Evolutionary conservation across 768 basidiomycete species (phyloP).

Genomic region (Cubamyces sp.): DNA sequence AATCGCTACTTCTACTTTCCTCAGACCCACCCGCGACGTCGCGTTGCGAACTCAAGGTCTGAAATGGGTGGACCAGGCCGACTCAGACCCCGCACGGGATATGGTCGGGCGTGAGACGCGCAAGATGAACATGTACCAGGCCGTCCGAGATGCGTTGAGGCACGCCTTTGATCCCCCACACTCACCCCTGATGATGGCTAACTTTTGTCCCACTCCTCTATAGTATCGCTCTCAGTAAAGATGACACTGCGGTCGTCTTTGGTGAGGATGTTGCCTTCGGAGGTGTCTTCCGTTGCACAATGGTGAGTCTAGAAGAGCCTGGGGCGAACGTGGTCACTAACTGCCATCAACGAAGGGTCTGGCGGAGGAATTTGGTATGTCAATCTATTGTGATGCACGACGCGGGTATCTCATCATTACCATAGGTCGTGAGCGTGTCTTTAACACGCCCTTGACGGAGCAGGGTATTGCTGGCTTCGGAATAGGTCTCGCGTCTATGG

Average conservation of each 20-base stretch:
- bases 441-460: constrained; percentile 92
- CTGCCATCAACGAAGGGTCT: constrained; percentile 57
- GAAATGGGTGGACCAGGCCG: constrained; percentile 68
- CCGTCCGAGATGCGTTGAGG: constrained; percentile 90
- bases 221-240: constrained; percentile 82
- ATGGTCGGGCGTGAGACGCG: constrained; percentile 83
- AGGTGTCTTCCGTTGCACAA: constrained; percentile 92
- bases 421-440: constrained; percentile 86
- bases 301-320: constrained; percentile 49
- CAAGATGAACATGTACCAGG: constrained; percentile 96
- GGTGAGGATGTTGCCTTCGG: constrained; percentile 94
- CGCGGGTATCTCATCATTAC: background rate
- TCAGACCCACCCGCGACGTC: constrained; percentile 66
- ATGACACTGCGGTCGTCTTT: constrained; percentile 87
- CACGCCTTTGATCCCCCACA: constrained; percentile 34
- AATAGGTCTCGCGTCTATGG: constrained; percentile 90
- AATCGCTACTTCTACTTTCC: constrained; percentile 68
- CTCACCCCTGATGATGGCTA: constrained; percentile 8
- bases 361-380: constrained; percentile 88
- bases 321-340: background rate
- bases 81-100: constrained; percentile 43
- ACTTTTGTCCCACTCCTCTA: background rate
- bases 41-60: constrained; percentile 76
- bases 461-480: constrained; percentile 96
- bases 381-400: background rate